Evolutionary conservation across 352 stramenopile genomes (phyloP).

Genomic region (Phytophthora pini): DNA sequence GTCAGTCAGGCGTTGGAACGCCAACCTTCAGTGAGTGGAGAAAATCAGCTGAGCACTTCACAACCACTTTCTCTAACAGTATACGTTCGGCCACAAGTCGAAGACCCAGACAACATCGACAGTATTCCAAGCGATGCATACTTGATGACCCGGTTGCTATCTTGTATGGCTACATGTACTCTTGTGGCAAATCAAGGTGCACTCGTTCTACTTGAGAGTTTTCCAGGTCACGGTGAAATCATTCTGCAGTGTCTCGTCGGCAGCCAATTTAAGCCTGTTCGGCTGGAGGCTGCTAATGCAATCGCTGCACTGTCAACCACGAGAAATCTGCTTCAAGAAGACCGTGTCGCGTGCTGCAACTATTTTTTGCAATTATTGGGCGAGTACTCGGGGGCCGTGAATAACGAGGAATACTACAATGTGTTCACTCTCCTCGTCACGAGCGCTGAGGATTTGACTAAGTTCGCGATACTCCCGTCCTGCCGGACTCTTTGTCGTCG

Average conservation of each 20-base stretch:
- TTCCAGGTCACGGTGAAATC: conserved; percentile 44
- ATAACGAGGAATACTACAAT: conserved; percentile 68
- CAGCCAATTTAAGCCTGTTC: conserved; percentile 55
- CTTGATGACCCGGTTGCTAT: conserved; percentile 61
- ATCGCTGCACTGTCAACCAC: conserved; percentile 53
- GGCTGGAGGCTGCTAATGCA: conserved; percentile 49
- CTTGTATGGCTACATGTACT: conserved; percentile 51
- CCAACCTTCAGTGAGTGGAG: conserved; percentile 6
- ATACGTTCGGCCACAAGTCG: conserved; percentile 47
- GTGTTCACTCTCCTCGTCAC: conserved; percentile 68
- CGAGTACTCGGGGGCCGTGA: conserved; percentile 49
- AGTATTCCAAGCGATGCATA: conserved; percentile 59
- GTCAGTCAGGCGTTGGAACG: conserved; percentile 2
- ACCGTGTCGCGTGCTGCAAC: conserved; percentile 51
- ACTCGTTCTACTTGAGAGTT: conserved; percentile 47
- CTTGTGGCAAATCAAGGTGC: conserved; percentile 40
- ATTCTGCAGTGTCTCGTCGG: conserved; percentile 56
- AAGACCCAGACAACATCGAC: conserved; percentile 56
- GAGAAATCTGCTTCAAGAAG: conserved; percentile 52
- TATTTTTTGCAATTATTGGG: conserved; percentile 61
- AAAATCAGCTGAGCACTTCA: conserved; percentile 13
- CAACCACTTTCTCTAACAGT: conserved; percentile 36
- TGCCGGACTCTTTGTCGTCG: conserved; percentile 57
- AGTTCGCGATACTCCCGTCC: conserved; percentile 54
- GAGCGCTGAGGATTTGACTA: conserved; percentile 45